Evolutionary conservation across 2,329 filamentous ascomycete genomes (phyloP).

Genomic region (Talaromyces albobiverticillius): DNA sequence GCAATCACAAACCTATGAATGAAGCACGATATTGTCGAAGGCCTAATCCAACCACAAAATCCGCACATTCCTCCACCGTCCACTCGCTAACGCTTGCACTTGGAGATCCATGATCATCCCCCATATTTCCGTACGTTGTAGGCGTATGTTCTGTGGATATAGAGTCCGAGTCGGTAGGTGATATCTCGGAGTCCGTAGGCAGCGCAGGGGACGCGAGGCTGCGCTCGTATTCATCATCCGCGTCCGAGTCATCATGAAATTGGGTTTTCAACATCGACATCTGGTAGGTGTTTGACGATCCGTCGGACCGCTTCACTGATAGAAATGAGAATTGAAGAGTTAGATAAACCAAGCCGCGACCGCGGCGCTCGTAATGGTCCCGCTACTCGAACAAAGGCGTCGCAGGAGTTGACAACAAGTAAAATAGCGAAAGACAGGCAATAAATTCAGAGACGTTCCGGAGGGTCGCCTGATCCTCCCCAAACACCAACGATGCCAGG

Average conservation of each 20-base stretch:
- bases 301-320: neutral
- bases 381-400: neutral
- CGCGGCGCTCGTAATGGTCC: conserved; percentile 4
- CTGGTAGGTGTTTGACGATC: neutral
- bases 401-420: neutral
- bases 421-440: neutral
- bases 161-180: conserved; percentile 57
- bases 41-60: conserved; percentile 78
- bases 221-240: conserved; percentile 65
- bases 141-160: conserved; percentile 61
- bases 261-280: conserved; percentile 32
- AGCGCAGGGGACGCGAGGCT: conserved; percentile 58
- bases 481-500: neutral
- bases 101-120: conserved; percentile 53
- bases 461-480: neutral
- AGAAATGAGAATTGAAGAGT: neutral
- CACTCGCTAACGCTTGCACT: conserved; percentile 59
- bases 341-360: conserved; percentile 4
- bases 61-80: conserved; percentile 81
- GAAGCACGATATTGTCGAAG: conserved; percentile 77
- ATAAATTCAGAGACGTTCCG: too few relatives aligned
- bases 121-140: conserved; percentile 55
- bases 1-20: conserved; percentile 68
- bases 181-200: conserved; percentile 56
- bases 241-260: conserved; percentile 63